Base-by-base conservation (phyloP, 768 basidiomycete species). In the Candolleomyces efflorescens region DNA sequence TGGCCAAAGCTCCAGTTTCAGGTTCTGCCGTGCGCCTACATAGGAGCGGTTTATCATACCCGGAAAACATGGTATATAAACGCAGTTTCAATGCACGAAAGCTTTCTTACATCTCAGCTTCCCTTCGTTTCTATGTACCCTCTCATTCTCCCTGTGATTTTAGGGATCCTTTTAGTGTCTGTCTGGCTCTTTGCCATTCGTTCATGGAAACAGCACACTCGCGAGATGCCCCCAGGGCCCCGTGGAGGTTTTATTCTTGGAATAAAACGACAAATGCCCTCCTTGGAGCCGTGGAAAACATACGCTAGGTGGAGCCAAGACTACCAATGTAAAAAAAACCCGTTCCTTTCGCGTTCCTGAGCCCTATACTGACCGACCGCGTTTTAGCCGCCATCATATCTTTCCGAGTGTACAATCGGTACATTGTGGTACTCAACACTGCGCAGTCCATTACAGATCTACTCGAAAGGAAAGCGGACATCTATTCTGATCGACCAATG, bases 401-500 rank as follows among this genome's bases (percentile, higher is more conserved):
- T 22, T 78, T 79, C 57, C 73, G 71, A 32, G 64, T 76, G 23
- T 73, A 79, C 59, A 82, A 79, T 58, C 70, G 68, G n/a, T 69
- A 68, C 20, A 69, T 79, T 23, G 63, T 85, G 49, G 73, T 85
- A 43, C 70, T 86, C 9, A 85, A 83, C 66, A 75, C 74, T 48
- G 69, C 71, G 47, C 62, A 65, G 23, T 68, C 78, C 7, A 75
- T 82, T 3, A 66, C 71, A 51, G 76, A 82, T 26, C 72, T 86
- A 4, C 73, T 86, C 7, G 79, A 80, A 53, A 73, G 73, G 56
- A 77, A 83, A 20, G 76, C 81, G 26, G 67, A 66, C 45, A 77
- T 79, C 36, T 86, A 85, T 60, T 84, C 83, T 5, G 82, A 83
- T 59, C 76, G 83, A 7, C 83, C 82, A 2, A 69, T 69, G 53